Evolutionary conservation across 2,329 filamentous ascomycete species (phyloP).

Genomic region (Trichoderma cornu-damae): DNA sequence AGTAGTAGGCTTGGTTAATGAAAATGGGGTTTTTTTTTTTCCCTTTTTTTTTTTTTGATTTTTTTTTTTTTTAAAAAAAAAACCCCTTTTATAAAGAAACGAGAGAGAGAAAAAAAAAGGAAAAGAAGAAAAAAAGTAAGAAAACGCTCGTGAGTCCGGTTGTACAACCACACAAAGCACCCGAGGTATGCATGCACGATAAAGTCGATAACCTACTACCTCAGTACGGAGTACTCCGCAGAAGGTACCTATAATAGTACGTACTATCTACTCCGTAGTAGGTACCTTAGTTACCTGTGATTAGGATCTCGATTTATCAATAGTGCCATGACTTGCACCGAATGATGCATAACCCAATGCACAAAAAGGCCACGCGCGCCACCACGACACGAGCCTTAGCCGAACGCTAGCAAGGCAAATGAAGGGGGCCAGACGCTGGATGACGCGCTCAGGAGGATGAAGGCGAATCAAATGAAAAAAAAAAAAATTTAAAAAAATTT

Average conservation of each 20-base stretch:
- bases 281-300: too few species aligned
- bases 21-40: too few species aligned
- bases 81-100: not conserved
- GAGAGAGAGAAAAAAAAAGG: not conserved
- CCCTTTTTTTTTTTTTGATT: too few species aligned
- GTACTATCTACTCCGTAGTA: too few species aligned
- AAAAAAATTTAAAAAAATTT: too few species aligned
- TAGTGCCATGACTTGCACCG: not conserved
- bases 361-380: not conserved
- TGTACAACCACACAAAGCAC: not conserved
- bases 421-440: not conserved
- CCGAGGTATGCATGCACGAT: conserved; percentile 4
- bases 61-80: too few species aligned
- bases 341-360: not conserved
- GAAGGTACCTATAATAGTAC: too few species aligned
- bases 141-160: not conserved
- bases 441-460: conserved; percentile 5
- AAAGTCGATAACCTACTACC: too few species aligned
- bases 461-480: conserved; percentile 13
- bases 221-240: too few species aligned
- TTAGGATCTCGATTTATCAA: not conserved
- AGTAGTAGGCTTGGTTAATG: too few species aligned
- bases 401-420: conserved; percentile 7
- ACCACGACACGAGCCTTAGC: not conserved
- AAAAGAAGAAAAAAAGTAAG: not conserved